Evolutionary conservation across 2,329 filamentous ascomycete species (phyloP).

Genomic region (Microcera coccophila): DNA sequence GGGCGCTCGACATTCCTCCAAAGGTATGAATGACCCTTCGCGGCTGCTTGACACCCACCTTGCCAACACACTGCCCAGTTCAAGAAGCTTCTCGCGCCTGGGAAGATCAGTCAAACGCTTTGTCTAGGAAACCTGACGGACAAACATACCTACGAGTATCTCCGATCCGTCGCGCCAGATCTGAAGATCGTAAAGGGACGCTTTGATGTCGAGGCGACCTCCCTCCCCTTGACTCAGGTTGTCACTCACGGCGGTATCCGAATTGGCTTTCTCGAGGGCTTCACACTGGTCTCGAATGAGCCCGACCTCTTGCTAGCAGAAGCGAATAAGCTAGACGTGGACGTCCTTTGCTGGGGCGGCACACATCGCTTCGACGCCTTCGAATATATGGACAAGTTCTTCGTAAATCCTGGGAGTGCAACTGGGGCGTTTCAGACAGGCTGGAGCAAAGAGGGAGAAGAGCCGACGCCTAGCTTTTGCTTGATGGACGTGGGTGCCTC

Average conservation of each 20-base stretch:
- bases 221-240: constrained; percentile 61
- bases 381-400: constrained; percentile 72
- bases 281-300: constrained; percentile 63
- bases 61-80: constrained; percentile 52
- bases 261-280: constrained; percentile 65
- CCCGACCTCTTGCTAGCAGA: constrained; percentile 64
- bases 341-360: constrained; percentile 66
- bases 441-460: constrained; percentile 58
- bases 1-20: constrained; percentile 83
- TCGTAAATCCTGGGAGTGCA: constrained; percentile 65
- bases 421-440: constrained; percentile 60
- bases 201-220: constrained; percentile 63
- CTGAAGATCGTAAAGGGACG: constrained; percentile 67
- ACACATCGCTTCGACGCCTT: constrained; percentile 67
- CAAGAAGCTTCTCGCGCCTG: constrained; percentile 78
- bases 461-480: constrained; percentile 86
- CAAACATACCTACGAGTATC: constrained; percentile 75
- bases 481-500: constrained; percentile 83
- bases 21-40: constrained; percentile 56
- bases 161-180: constrained; percentile 69
- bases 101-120: constrained; percentile 78
- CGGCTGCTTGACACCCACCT: constrained; percentile 8
- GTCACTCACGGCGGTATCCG: constrained; percentile 63
- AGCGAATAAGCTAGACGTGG: constrained; percentile 64
- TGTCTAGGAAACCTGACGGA: constrained; percentile 79